Percentiles rank a stretch among this genome's conserved stretches.
Conservation (phyloP, 805 yeast species). For the Candida montana region DNA sequence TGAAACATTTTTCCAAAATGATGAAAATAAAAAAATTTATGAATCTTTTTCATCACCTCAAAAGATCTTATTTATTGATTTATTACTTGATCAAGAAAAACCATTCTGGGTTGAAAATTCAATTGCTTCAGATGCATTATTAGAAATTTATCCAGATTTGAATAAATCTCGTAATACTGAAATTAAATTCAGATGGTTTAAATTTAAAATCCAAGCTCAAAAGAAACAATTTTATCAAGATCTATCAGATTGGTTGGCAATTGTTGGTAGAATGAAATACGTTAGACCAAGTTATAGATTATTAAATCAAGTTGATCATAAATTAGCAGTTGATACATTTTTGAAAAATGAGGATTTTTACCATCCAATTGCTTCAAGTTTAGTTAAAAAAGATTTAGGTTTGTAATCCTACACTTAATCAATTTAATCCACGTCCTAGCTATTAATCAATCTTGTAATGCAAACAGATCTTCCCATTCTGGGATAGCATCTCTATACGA, state of each 20-base stretch:
- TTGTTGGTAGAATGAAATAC: conserved; percentile 92
- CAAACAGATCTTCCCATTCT: conserved; percentile 12
- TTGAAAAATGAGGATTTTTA: conserved; percentile 51
- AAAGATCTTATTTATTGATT: conserved; percentile 71
- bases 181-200: conserved; percentile 71
- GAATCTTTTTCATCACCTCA: conserved; percentile 65
- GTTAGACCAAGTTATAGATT: conserved; percentile 81
- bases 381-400: conserved; percentile 81
- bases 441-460: too few species aligned
- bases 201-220: conserved; percentile 55
- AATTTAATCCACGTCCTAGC: too few species aligned
- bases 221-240: conserved; percentile 40
- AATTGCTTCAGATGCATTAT: conserved; percentile 32
- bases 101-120: conserved; percentile 30
- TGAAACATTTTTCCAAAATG: conserved; percentile 10
- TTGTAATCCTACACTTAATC: conserved; percentile 22
- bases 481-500: conserved; percentile 27
- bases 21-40: conserved; percentile 29
- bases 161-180: conserved; percentile 67
- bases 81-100: conserved; percentile 46
- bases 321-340: conserved; percentile 63
- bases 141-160: conserved; percentile 32
- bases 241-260: conserved; percentile 80
- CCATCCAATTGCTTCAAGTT: conserved; percentile 78
- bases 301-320: conserved; percentile 57